phyloP scores from a whole-genome alignment of 2,329 filamentous ascomycete species.

The Stenocarpella maydis region DNA sequence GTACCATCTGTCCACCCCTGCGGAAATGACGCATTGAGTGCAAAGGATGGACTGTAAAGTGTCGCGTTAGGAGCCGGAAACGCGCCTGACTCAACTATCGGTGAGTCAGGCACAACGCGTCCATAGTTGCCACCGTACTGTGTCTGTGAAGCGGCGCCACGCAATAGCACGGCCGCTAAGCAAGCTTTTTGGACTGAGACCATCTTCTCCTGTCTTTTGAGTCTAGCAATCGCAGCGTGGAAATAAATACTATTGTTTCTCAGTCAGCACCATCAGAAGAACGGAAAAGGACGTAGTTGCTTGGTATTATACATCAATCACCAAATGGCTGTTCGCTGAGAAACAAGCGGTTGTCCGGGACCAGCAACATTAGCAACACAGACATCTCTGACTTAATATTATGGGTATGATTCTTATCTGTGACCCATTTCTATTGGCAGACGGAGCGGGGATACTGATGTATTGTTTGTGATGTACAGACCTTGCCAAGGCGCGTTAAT shows the following conservation, averaged over 20 bases:
- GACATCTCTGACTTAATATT: neutral
- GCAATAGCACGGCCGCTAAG: neutral
- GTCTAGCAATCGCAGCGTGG: fast-evolving
- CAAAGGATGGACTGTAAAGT: neutral
- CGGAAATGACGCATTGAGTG: neutral
- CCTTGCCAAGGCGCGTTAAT: slow-evolving; percentile 15
- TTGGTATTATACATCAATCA: neutral
- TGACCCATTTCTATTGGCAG: neutral
- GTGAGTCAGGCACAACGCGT: slow-evolving; percentile 2
- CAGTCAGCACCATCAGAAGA: neutral
- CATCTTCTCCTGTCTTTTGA: neutral
- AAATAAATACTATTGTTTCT: neutral
- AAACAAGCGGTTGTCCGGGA: neutral
- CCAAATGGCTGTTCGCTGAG: neutral
- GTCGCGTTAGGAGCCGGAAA: neutral
- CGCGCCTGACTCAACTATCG: neutral
- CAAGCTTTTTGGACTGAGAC: neutral
- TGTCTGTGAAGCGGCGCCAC: neutral
- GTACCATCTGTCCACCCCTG: neutral
- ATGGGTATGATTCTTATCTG: neutral
- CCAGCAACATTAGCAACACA: too few species aligned
- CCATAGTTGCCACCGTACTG: slow-evolving; percentile 1
- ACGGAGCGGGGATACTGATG: slow-evolving; percentile 14
- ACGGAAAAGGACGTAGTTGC: neutral
- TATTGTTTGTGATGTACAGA: neutral